A percentile compares a stretch with the other conserved stretches of the same genome.
Evolutionary conservation across 805 yeast species (phyloP).

Genomic region (Lipomyces yamanashiensis): DNA sequence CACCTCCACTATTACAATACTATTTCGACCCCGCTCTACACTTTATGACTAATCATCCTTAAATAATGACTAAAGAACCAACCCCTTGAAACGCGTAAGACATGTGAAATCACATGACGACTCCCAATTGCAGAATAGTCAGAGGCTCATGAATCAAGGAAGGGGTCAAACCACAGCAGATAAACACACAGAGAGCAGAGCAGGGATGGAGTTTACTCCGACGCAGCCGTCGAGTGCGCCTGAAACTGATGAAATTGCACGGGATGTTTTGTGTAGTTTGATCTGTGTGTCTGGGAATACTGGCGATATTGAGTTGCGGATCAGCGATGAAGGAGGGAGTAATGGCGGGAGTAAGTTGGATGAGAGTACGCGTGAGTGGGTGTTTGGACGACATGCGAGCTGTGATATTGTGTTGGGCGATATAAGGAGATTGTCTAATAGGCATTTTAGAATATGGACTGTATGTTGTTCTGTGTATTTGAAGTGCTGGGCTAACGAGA

Average conservation of each 20-base stretch:
- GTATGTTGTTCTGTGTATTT: conserved; percentile 47
- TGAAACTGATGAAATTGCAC: neutral
- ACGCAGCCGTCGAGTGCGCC: conserved; percentile 31
- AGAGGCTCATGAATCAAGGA: too few species aligned
- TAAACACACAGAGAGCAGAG: neutral
- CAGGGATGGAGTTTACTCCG: conserved; percentile 29
- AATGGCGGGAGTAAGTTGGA: conserved; percentile 12
- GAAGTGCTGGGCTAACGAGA: neutral
- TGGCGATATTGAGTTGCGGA: conserved; percentile 12
- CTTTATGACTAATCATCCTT: neutral
- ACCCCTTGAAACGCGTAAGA: neutral
- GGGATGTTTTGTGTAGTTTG: conserved; percentile 33
- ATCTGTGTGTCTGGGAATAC: conserved; percentile 28
- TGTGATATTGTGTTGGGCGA: conserved; percentile 68
- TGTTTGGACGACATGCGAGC: conserved; percentile 71
- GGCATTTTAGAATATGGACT: conserved; percentile 59
- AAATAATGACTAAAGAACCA: neutral
- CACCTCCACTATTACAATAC: too few species aligned
- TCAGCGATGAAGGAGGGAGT: conserved; percentile 23
- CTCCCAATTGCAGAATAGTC: neutral
- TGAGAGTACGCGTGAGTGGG: conserved; percentile 53
- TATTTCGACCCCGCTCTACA: too few species aligned
- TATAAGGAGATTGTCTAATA: conserved; percentile 71
- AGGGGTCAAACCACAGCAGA: neutral
- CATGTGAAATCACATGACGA: neutral